Evolutionary conservation across 352 stramenopile genomes (phyloP).

Genomic region (Aphanomyces cochlioides): DNA sequence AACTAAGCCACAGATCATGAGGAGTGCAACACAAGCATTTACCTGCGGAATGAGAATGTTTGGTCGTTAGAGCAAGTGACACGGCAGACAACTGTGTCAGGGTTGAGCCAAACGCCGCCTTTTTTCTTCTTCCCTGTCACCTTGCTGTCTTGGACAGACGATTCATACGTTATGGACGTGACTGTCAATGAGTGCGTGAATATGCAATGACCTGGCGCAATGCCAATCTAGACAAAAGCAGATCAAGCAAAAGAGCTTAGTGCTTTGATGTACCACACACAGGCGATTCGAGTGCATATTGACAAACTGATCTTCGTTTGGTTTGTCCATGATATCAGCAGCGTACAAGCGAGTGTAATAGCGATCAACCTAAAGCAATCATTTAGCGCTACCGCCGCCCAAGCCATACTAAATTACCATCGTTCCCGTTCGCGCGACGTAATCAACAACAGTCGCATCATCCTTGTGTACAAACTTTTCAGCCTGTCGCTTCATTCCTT

Average conservation of each 20-base stretch:
- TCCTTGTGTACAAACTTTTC: constrained; percentile 50
- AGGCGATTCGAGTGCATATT: constrained; percentile 88
- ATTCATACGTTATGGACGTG: constrained; percentile 55
- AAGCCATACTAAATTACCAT: constrained; percentile 44
- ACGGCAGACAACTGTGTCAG: constrained; percentile 60
- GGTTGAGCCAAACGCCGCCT: constrained; percentile 65
- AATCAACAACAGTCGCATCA: constrained; percentile 36
- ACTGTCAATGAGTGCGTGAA: constrained; percentile 54
- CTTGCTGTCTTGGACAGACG: constrained; percentile 58
- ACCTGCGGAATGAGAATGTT: constrained; percentile 59
- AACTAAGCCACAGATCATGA: constrained; percentile 36
- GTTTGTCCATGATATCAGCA: constrained; percentile 68
- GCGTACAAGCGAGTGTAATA: constrained; percentile 86
- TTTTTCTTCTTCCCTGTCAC: constrained; percentile 88
- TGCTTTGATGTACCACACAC: constrained; percentile 46
- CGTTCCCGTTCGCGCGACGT: constrained; percentile 53
- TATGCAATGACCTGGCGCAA: constrained; percentile 61
- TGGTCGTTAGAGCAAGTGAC: constrained; percentile 60
- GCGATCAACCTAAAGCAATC: constrained; percentile 57
- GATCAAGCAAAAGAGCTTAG: background rate
- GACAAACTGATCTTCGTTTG: constrained; percentile 75
- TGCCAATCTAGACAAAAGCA: constrained; percentile 40
- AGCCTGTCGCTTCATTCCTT: constrained; percentile 55
- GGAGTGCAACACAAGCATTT: background rate
- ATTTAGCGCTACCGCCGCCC: background rate